Evolutionary conservation across 1,139 yeast species (phyloP), one percentile per base, ranked within the genome.

Genomic region (Kodamaea ohmeri): DNA sequence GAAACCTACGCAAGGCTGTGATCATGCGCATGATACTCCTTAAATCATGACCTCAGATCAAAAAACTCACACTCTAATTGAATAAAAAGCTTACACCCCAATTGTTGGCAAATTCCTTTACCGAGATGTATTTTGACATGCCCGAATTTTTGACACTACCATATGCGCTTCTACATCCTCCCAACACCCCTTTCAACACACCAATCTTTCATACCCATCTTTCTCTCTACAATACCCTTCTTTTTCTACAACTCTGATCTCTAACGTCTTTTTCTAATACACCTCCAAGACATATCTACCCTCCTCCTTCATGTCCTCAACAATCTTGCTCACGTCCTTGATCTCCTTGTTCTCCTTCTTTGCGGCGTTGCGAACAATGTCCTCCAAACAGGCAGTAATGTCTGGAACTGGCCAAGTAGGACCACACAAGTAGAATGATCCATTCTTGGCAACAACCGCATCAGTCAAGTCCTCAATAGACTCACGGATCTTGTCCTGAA

Each of bases 361-460:
- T 25, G 96, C 95, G 46, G 87, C 96, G 38, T 78, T 76, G 15
- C 62, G 61, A 37, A 89, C 74, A 52, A 92, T 85, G 50, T 87
- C 96, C 56, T 84, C 86, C 50, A 92, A 71, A 52, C 96, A 95
- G 35, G 84, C 87, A 42, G 96, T 87, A 52, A 92, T 86, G 61
- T 90, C 97, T 13, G 97, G 97, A 53, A 92, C 97, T 20, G 98
- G 98, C 98, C 98, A 92, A 2, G 97, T 92, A 32, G 97, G 97
- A 47, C 98, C 98, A 80, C 98, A 92, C 58, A 92, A 75, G 67
- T 92, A 92, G 77, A 92, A 90, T 17, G 89, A 82, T 42, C 97
- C 98, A 40, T 83, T 70, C 65, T 89, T 76, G 44, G 69, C 67
- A 34, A 83, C 83, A 61, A 90, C 78, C 25, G 96, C 94, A 40